Conservation (phyloP, 805 yeast genomes). For the Metschnikowia continentalis region DNA sequence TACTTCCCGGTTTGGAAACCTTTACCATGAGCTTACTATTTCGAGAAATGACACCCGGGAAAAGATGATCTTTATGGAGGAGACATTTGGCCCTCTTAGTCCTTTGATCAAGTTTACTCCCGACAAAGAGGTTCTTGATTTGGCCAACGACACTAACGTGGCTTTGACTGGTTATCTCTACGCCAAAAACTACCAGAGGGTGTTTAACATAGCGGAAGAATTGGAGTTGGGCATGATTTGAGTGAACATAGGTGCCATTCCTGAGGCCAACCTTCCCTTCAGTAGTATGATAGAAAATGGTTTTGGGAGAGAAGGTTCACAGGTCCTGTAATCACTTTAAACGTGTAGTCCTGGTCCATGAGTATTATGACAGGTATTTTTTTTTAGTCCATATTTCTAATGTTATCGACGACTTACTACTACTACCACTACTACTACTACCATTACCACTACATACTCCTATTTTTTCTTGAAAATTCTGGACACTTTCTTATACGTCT, state of each 20-base stretch:
- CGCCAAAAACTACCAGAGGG: conserved; percentile 50
- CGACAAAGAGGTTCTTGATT: conserved; percentile 57
- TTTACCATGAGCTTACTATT: conserved; percentile 66
- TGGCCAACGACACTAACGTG: conserved; percentile 64
- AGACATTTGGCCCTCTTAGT: conserved; percentile 79
- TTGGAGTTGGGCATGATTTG: conserved; percentile 81
- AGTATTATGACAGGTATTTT: too few relatives aligned
- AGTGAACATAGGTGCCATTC: conserved; percentile 67
- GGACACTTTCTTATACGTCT: too few relatives aligned
- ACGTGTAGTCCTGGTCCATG: too few relatives aligned
- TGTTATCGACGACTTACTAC: too few relatives aligned
- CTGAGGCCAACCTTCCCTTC: conserved; percentile 62
- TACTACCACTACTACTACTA: too few relatives aligned
- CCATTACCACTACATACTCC: too few relatives aligned
- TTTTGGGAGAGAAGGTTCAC: conserved; percentile 75
- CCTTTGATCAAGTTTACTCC: conserved; percentile 60
- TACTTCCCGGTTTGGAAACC: conserved; percentile 53
- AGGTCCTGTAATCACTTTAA: too few relatives aligned
- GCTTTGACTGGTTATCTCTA: conserved; percentile 79
- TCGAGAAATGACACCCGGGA: conserved; percentile 53
- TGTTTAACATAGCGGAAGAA: conserved; percentile 60
- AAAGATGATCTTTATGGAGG: conserved; percentile 61
- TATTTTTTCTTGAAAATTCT: too few relatives aligned
- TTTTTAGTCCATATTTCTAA: too few relatives aligned
- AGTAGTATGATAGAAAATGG: conserved; percentile 81